Evolutionary conservation across 2,329 filamentous ascomycete genomes (phyloP).

Genomic region (Alternaria solani): DNA sequence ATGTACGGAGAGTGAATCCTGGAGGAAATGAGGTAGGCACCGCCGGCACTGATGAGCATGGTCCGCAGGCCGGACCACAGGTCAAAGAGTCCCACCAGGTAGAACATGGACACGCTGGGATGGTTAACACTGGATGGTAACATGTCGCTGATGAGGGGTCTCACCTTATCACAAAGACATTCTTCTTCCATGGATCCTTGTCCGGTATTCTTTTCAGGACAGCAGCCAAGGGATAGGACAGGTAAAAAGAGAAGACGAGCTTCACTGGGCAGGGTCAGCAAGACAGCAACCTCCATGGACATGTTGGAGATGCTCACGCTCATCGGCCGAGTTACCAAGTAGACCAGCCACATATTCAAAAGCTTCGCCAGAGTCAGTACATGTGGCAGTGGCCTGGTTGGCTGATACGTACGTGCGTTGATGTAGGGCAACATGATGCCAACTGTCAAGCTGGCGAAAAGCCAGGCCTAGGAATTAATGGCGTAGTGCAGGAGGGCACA

Average conservation of each 20-base stretch:
- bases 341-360: constrained; percentile 66
- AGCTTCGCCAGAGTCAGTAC: constrained; percentile 52
- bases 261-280: constrained; percentile 73
- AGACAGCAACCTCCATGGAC: neutral
- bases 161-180: constrained; percentile 82
- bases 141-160: neutral
- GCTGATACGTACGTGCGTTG: constrained; percentile 62
- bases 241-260: constrained; percentile 85
- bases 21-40: constrained; percentile 82
- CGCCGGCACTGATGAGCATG: constrained; percentile 78
- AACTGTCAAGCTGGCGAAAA: neutral
- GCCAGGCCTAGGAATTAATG: neutral
- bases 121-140: constrained; percentile 10
- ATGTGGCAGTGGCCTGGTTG: neutral
- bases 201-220: constrained; percentile 92
- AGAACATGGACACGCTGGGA: constrained; percentile 79
- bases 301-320: constrained; percentile 58
- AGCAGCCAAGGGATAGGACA: constrained; percentile 91
- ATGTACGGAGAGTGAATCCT: constrained; percentile 89
- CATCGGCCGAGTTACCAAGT: constrained; percentile 70
- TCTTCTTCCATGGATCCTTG: constrained; percentile 81
- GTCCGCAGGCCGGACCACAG: constrained; percentile 86
- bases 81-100: constrained; percentile 91
- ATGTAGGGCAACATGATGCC: constrained; percentile 69
- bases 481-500: neutral